Percentiles rank a stretch among this genome's conserved stretches.
phyloP scores from a whole-genome alignment of 495 filamentous ascomycete genomes.

The Glarea lozoyensis region DNA sequence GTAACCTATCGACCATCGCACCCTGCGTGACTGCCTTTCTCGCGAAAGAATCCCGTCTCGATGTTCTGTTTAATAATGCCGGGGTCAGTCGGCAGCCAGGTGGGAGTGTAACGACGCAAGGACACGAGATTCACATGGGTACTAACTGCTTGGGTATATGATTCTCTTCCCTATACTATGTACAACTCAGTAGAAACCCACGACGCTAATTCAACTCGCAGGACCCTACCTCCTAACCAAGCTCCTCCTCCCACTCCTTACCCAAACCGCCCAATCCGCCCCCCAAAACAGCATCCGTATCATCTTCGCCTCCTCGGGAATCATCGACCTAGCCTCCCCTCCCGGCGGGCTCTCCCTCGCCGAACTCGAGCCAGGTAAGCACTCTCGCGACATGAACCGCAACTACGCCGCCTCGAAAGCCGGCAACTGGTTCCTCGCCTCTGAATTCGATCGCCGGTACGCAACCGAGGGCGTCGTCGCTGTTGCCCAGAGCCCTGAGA shows the following conservation, averaged over 20 bases:
- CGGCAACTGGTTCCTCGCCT: conserved; percentile 26
- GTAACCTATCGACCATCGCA: conserved; percentile 42
- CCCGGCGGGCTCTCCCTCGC: conserved; percentile 24
- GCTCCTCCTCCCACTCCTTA: conserved; percentile 36
- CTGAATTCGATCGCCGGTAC: conserved; percentile 18
- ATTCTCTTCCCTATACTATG: too few relatives aligned
- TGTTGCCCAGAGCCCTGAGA: conserved; percentile 10
- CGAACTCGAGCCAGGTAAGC: conserved; percentile 17
- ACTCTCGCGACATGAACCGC: neutral
- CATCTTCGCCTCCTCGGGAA: conserved; percentile 28
- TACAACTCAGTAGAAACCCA: too few relatives aligned
- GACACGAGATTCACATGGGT: conserved; percentile 31
- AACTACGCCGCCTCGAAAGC: conserved; percentile 27
- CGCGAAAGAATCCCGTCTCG: conserved; percentile 30
- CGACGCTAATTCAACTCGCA: too few relatives aligned
- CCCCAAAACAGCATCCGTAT: conserved; percentile 30
- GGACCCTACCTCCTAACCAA: conserved; percentile 35
- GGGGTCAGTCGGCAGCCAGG: conserved; percentile 28
- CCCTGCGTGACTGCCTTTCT: conserved; percentile 32
- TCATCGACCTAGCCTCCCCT: conserved; percentile 19
- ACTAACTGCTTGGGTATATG: too few relatives aligned
- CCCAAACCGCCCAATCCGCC: conserved; percentile 23
- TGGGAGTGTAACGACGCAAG: conserved; percentile 26
- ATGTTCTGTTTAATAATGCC: conserved; percentile 50
- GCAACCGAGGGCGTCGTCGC: conserved; percentile 4